These are phyloP conservation scores for Epichloe amarillans DNA, from an alignment of 2,329 filamentous ascomycete species.

Conservation along the genomic window DNA sequence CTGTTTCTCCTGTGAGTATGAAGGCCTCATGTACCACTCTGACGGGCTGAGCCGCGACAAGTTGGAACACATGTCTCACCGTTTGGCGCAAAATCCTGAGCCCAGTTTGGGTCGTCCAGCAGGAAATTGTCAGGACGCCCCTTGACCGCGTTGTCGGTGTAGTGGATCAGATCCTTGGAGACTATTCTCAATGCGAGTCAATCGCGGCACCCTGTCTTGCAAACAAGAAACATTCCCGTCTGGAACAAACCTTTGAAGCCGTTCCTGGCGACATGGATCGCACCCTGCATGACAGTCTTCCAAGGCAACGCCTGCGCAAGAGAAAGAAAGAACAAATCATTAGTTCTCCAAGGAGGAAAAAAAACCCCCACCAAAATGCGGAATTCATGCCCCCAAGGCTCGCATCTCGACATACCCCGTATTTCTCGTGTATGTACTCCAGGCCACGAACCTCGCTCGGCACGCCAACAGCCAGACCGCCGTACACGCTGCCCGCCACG, in stretches of 20 bases:
- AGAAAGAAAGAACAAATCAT: not conserved
- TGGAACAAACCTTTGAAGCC: conserved; percentile 45
- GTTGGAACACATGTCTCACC: conserved; percentile 24
- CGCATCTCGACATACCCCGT: conserved; percentile 35
- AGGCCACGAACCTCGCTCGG: conserved; percentile 69
- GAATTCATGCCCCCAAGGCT: too few relatives aligned
- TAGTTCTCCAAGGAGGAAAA: not conserved
- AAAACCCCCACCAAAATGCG: not conserved
- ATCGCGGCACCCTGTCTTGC: not conserved
- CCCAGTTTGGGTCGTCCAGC: conserved; percentile 63
- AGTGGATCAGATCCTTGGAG: conserved; percentile 58
- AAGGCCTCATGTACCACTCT: not conserved
- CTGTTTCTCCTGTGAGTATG: conserved; percentile 12
- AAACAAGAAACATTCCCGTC: not conserved
- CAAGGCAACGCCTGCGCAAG: conserved; percentile 42
- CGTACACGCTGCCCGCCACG: conserved; percentile 49
- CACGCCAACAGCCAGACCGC: conserved; percentile 59
- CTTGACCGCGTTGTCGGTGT: conserved; percentile 45
- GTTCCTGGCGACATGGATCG: conserved; percentile 57
- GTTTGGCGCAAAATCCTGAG: conserved; percentile 76
- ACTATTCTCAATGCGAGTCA: conserved; percentile 26
- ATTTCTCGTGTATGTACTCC: conserved; percentile 61
- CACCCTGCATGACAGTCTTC: conserved; percentile 59
- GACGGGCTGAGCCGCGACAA: not conserved
- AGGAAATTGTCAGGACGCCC: conserved; percentile 44